phyloP scores from a whole-genome alignment of 257 asterid genomes.

The Rubia yunnanensis region DNA sequence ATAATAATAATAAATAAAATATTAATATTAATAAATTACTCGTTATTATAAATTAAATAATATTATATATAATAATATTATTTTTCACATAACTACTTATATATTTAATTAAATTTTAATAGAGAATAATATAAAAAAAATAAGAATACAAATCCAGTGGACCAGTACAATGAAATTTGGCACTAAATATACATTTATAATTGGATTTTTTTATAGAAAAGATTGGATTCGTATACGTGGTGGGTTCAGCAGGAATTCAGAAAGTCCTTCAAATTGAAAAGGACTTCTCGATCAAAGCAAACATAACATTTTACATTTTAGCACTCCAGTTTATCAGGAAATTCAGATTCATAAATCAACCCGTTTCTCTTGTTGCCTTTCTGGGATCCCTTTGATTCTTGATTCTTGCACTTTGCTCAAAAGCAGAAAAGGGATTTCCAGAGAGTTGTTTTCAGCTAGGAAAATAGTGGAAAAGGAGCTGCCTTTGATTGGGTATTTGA shows the following conservation, averaged over 20 bases:
- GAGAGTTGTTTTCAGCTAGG: not conserved
- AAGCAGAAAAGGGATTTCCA: not conserved
- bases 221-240: conserved; percentile 14
- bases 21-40: too few relatives aligned
- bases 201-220: too few relatives aligned
- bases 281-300: not conserved
- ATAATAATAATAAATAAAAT: too few relatives aligned
- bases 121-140: too few relatives aligned
- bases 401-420: not conserved
- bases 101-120: too few relatives aligned
- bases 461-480: conserved; percentile 9
- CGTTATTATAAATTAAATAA: too few relatives aligned
- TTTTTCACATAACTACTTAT: too few relatives aligned
- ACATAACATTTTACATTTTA: not conserved
- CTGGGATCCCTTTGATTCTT: not conserved
- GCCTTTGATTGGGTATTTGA: conserved; percentile 1
- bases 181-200: not conserved
- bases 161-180: not conserved
- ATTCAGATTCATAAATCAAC: not conserved
- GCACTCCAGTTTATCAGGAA: not conserved
- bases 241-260: conserved; percentile 18
- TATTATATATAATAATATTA: too few relatives aligned
- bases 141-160: too few relatives aligned
- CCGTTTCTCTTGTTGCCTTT: not conserved
- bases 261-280: conserved; percentile 3